Evolutionary conservation across 345 rosid genomes (phyloP).

Genomic region (Eucalyptus paniculata): DNA sequence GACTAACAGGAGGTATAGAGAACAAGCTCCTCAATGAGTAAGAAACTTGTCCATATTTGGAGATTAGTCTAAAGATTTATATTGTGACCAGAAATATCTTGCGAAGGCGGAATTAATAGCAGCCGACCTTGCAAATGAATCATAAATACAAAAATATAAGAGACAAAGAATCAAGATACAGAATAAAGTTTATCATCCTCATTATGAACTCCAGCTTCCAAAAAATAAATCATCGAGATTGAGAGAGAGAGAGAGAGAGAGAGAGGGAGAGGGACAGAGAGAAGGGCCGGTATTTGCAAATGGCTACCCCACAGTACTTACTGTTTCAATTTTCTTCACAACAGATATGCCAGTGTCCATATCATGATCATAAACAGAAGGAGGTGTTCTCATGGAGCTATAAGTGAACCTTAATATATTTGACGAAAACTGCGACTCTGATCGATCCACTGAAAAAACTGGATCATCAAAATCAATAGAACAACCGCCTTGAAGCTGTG

Average conservation of each 20-base stretch:
- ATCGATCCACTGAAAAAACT: slow-evolving; percentile 38
- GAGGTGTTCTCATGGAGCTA: slow-evolving; percentile 78
- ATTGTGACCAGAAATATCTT: background rate
- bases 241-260: too few relatives aligned
- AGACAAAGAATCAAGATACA: background rate
- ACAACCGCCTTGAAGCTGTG: slow-evolving; percentile 44
- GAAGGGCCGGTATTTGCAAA: background rate
- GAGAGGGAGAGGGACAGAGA: too few relatives aligned
- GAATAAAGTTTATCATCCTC: background rate
- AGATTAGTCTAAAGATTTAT: background rate
- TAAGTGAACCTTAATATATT: slow-evolving; percentile 64
- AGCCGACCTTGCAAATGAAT: background rate
- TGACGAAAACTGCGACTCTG: slow-evolving; percentile 48
- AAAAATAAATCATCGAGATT: background rate
- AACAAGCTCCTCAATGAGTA: background rate
- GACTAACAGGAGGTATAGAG: background rate
- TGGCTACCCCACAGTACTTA: slow-evolving; percentile 19
- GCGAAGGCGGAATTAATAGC: background rate
- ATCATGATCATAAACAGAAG: slow-evolving; percentile 71
- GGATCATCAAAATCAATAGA: slow-evolving; percentile 69
- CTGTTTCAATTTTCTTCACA: slow-evolving; percentile 69
- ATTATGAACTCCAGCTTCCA: background rate
- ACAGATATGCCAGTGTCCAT: slow-evolving; percentile 63
- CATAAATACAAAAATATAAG: background rate
- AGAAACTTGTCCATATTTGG: background rate